Evolutionary conservation across 768 basidiomycete genomes (phyloP).

Genomic region (Strobilomyces dryophilus): DNA sequence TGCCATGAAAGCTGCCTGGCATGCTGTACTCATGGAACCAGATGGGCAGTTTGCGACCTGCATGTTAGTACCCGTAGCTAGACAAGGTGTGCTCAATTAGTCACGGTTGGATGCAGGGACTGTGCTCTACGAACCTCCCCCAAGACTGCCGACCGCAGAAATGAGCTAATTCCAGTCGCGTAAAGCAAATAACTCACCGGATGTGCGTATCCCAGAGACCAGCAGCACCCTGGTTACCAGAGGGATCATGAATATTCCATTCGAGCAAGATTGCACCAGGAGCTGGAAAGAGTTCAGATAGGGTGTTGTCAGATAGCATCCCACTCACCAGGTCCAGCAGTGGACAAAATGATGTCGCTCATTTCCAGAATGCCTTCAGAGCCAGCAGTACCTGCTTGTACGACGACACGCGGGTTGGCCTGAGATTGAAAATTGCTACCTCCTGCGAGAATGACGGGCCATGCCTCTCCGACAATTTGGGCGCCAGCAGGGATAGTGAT

Average conservation of each 20-base stretch:
- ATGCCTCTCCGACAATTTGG: conserved; percentile 48
- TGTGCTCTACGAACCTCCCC: conserved; percentile 19
- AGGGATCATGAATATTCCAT: conserved; percentile 59
- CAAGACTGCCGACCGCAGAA: conserved; percentile 14
- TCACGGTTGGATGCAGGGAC: too few species aligned
- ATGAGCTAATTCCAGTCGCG: not conserved
- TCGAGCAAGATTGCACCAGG: conserved; percentile 47
- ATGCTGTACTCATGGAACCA: conserved; percentile 39
- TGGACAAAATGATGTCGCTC: conserved; percentile 58
- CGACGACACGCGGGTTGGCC: conserved; percentile 35
- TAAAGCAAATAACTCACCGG: conserved; percentile 13
- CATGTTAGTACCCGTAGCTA: conserved; percentile 52
- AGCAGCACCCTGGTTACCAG: conserved; percentile 47
- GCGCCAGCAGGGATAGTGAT: conserved; percentile 45
- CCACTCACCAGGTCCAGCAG: conserved; percentile 41
- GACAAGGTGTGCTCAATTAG: conserved; percentile 23
- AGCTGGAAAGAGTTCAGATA: conserved; percentile 17
- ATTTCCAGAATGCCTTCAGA: conserved; percentile 56
- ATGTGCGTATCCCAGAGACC: conserved; percentile 51
- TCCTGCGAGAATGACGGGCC: conserved; percentile 43
- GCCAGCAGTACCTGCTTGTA: conserved; percentile 42
- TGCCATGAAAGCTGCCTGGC: conserved; percentile 61
- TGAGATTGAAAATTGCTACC: conserved; percentile 40
- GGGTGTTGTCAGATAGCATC: not conserved
- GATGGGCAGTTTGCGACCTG: conserved; percentile 40